These are phyloP conservation scores for Boletus rubescentipes DNA, from an alignment of 768 basidiomycete species.

Conservation along the genomic window DNA sequence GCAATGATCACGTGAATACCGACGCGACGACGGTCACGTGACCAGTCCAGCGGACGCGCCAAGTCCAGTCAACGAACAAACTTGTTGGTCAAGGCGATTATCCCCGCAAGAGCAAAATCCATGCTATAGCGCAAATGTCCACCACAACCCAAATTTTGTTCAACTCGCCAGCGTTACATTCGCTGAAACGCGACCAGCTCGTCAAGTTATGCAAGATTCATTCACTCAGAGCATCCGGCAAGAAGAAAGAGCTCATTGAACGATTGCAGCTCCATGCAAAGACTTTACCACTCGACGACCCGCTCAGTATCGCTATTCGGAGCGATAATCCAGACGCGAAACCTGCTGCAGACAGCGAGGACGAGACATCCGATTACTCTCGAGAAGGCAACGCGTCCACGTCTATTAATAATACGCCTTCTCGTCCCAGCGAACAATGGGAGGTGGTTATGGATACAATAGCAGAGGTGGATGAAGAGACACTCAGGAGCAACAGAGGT, in stretches of 20 bases:
- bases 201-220: constrained; percentile 85
- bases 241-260: constrained; percentile 72
- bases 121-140: constrained; percentile 44
- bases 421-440: constrained; percentile 79
- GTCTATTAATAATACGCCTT: constrained; percentile 24
- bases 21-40: constrained; percentile 21
- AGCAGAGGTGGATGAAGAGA: constrained; percentile 58
- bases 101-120: not conserved
- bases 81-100: not conserved
- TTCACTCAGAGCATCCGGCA: constrained; percentile 74
- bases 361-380: constrained; percentile 28
- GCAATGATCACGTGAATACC: constrained; percentile 13
- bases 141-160: constrained; percentile 78
- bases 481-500: constrained; percentile 44
- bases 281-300: constrained; percentile 56
- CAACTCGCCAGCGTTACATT: constrained; percentile 81
- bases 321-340: constrained; percentile 42
- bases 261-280: constrained; percentile 66
- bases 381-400: constrained; percentile 5
- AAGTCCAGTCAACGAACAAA: constrained; percentile 15
- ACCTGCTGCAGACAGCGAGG: constrained; percentile 32
- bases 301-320: constrained; percentile 53
- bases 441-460: constrained; percentile 86
- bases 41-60: constrained; percentile 2
- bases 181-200: constrained; percentile 82